Base-by-base conservation (phyloP, 306 rosid species). In the Quercus dentata region DNA sequence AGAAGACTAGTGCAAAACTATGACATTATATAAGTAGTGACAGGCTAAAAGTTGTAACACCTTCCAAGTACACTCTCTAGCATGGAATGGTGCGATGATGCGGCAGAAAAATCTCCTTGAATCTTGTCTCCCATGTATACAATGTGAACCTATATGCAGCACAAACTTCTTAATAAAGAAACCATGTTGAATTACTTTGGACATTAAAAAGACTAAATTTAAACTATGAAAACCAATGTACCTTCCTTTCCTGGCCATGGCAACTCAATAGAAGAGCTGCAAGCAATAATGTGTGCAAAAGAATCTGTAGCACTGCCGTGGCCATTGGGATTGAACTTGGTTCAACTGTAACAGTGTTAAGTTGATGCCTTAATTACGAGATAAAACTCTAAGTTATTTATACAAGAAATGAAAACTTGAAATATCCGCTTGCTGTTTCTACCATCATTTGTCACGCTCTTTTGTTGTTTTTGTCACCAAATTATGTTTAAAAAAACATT, bases 51-150 rank as follows among this genome's bases (percentile, higher is more conserved):
- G 3, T 1, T 18, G 56, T 18, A 8, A 41, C 25, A 84, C 84
- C 77, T 84, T 76, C 87, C 87, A 51, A 80, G 87, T 33, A 84
- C 79, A 21, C 44, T 41, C 49, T 65, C 25, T 30, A 84, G 79
- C 81, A 84, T 77, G 46, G 76, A 72, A 75, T 76, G 78, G 69
- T 80, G 87, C 14, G 75, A 51, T 6, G 71, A 25, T 33, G 71
- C 72, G 31, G 31, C 74, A 14, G 46, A 49, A 72, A 80, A 76
- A 4, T 64, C 61, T 31, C 76, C 76, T 30, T 25, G 59, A 21
- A 76, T 79, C 55, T 25, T 35, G 44, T 65, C 82, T 51, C 87
- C 87, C 78, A 80, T 56, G 73, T 84, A 80, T 38, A 84, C 82
- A 23, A 84, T 74, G 23, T 73, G 87, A 49, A 76, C 76, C 87